phyloP scores from a whole-genome alignment of 495 filamentous ascomycete species.

The Terfezia claveryi region DNA sequence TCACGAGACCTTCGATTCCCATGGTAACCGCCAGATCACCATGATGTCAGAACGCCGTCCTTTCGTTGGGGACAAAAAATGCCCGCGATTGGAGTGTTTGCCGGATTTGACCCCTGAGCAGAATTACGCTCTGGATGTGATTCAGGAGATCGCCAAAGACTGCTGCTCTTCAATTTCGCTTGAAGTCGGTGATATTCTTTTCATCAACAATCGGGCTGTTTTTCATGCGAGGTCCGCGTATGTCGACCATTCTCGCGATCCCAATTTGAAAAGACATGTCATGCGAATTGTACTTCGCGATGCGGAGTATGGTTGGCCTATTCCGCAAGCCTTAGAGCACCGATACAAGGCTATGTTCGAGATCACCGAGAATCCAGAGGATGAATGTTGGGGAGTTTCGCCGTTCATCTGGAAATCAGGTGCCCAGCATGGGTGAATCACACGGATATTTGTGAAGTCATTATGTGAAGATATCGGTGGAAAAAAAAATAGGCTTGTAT shows the following conservation, averaged over 20 bases:
- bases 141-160: slow-evolving; percentile 17
- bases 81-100: slow-evolving; percentile 1
- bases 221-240: slow-evolving; percentile 36
- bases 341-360: not conserved
- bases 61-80: not conserved
- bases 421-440: no score
- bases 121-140: slow-evolving; percentile 19
- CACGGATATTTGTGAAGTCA: no score
- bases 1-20: not conserved
- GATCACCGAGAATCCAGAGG: not conserved
- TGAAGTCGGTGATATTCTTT: slow-evolving; percentile 35
- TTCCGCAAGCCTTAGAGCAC: not conserved
- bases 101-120: slow-evolving; percentile 19
- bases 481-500: no score
- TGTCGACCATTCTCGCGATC: slow-evolving; percentile 6
- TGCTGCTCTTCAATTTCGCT: slow-evolving; percentile 22
- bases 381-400: no score
- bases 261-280: not conserved
- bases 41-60: not conserved
- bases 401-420: no score
- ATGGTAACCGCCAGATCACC: not conserved
- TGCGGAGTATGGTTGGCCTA: not conserved
- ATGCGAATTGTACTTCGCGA: not conserved
- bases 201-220: slow-evolving; percentile 39
- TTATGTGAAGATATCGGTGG: no score